Conservation (phyloP, 1,284 basidiomycete genomes). For the Boletus nobilissimus region DNA sequence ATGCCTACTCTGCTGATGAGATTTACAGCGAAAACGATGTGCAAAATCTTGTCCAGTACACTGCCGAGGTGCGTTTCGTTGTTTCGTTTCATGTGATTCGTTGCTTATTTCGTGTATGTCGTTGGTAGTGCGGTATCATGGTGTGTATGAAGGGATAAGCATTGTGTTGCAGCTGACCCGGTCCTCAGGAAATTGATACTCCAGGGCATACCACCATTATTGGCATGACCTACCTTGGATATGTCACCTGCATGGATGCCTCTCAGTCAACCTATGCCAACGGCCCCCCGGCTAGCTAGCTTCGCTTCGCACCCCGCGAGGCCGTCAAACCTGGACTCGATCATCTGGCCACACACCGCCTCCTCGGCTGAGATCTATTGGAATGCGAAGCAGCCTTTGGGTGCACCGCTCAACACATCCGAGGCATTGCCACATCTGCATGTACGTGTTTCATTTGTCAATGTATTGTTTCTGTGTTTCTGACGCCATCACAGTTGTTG, state of each 20-base stretch:
- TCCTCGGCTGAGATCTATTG: conserved; percentile 71
- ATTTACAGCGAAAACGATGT: conserved; percentile 70
- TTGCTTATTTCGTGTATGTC: background rate
- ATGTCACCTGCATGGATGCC: conserved; percentile 68
- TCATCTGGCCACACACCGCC: conserved; percentile 71
- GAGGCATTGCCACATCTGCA: conserved; percentile 82
- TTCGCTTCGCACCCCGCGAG: conserved; percentile 62
- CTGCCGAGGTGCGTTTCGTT: conserved; percentile 59
- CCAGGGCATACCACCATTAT: conserved; percentile 81
- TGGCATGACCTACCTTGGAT: conserved; percentile 66
- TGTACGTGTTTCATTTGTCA: conserved; percentile 29
- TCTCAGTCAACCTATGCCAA: conserved; percentile 65
- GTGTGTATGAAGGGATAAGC: conserved; percentile 27
- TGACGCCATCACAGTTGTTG: background rate
- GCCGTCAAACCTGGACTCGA: conserved; percentile 61
- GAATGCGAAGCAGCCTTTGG: conserved; percentile 58
- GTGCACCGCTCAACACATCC: conserved; percentile 56
- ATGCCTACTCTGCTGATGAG: conserved; percentile 67
- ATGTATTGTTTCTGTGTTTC: background rate
- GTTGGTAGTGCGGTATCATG: conserved; percentile 42
- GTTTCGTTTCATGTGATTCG: background rate
- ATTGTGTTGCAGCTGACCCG: conserved; percentile 36
- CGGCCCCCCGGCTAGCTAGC: conserved; percentile 75
- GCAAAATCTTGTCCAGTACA: conserved; percentile 67
- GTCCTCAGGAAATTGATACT: conserved; percentile 66